Evolutionary conservation across 2,329 filamentous ascomycete species (phyloP), one percentile per base, ranked within the genome.

Genomic region (Cadophora sp.): DNA sequence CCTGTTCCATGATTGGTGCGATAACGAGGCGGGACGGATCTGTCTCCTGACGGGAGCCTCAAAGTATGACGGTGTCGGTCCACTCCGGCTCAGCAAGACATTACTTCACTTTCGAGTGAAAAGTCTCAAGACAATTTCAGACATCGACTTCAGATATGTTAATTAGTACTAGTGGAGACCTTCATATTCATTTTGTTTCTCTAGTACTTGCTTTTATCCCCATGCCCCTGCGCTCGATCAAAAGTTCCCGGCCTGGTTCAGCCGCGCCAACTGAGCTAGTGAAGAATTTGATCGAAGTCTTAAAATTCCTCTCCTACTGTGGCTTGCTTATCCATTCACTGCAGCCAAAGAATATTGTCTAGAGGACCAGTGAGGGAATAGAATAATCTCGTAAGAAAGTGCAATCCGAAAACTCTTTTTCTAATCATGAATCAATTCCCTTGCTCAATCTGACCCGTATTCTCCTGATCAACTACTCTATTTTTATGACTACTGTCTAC

Each of bases 11-110:
- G 56, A 59, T 59, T 59, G 56, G 56, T 22, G 31, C 56, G 56
- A 59, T 59, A 59, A 59, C 31, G 56, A 59, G 22, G 34, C 56
- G 56, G 56, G 43, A 24, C 56, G 31, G 34, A 59, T 34, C 56
- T 59, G 31, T 27, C 12, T 59, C 31, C n/a, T 40, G 22, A n/a
- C n/a, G n/a, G n/a, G n/a, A 43, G 34, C 31, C 31, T 40, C 56
- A 59, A n/a, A 43, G 34, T 43, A 14, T 43, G 40, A 31, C 34
- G 31, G 27, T 51, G 48, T 26, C 24, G 48, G 27, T 55, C 51
- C 27, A 55, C 51, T 55, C 27, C 26, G 16, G 26, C 12, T 16
- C 9, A n/a, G 5, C 16, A 31, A 16, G 14, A 43, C 40, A 55
- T 8, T 27, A 29, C 51, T 55, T 55, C 26, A 53, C 34, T 37